Percentiles rank a stretch among this genome's conserved stretches.
Conservation (phyloP, 345 rosid genomes). For the Arabidopsis suecica region DNA sequence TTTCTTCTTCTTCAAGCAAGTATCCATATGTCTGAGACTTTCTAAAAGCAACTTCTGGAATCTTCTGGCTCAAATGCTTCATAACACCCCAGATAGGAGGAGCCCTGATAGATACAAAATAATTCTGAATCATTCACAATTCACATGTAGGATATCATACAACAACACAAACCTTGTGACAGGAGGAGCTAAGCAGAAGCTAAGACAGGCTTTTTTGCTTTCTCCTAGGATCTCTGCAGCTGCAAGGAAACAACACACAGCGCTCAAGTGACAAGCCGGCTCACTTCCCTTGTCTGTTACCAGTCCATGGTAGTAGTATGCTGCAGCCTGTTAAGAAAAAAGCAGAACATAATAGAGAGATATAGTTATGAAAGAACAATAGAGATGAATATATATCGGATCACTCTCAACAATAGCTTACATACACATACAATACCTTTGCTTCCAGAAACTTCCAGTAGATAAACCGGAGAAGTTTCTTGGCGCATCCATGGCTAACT, state of each 20-base stretch:
- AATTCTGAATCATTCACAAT: neutral
- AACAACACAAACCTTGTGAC: constrained; percentile 65
- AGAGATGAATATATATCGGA: neutral
- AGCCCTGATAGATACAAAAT: constrained; percentile 50
- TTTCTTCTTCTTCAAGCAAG: constrained; percentile 87
- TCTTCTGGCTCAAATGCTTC: constrained; percentile 84
- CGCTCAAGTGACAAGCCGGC: constrained; percentile 64
- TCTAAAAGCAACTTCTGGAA: constrained; percentile 84
- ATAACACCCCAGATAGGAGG: constrained; percentile 89
- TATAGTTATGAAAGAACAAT: neutral
- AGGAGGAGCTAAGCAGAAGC: constrained; percentile 78
- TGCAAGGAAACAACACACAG: constrained; percentile 88
- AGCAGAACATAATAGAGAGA: constrained; percentile 4
- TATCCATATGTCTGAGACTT: constrained; percentile 87
- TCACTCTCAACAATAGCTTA: neutral
- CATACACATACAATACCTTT: constrained; percentile 58
- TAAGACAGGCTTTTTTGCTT: constrained; percentile 88
- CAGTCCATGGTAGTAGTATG: constrained; percentile 93
- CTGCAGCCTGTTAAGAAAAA: constrained; percentile 64
- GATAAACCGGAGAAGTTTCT: constrained; percentile 80
- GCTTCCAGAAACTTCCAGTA: constrained; percentile 94
- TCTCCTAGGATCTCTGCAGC: constrained; percentile 78
- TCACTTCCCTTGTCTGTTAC: constrained; percentile 86
- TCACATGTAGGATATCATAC: constrained; percentile 3
- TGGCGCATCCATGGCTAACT: constrained; percentile 53